These are phyloP conservation scores for Phlebopus sp. DNA, from an alignment of 1,284 basidiomycete genomes.

Conservation along the genomic window DNA sequence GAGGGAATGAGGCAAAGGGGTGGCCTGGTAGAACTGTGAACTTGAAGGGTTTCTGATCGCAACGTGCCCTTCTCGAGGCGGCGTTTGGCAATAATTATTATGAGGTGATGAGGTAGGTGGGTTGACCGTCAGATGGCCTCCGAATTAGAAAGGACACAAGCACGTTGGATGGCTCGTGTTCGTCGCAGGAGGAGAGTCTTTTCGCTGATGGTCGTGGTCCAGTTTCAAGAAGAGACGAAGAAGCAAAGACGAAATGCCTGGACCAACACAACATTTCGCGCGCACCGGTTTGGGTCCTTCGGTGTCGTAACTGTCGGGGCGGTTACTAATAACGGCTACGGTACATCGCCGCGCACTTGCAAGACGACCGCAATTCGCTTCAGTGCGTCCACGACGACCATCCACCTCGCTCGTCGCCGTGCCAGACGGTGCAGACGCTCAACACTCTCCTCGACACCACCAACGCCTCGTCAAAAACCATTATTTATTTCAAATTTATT, in stretches of 20 bases:
- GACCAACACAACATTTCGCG: slow-evolving; percentile 5
- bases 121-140: slow-evolving; percentile 15
- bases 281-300: slow-evolving; percentile 33
- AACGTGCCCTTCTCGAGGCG: slow-evolving; percentile 66
- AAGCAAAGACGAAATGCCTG: background rate
- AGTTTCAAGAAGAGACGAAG: slow-evolving; percentile 19
- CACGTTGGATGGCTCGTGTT: slow-evolving; percentile 23
- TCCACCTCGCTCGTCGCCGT: background rate
- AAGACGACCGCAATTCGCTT: background rate
- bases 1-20: slow-evolving; percentile 54
- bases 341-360: slow-evolving; percentile 15
- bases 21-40: slow-evolving; percentile 57
- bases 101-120: slow-evolving; percentile 21
- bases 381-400: background rate
- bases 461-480: background rate
- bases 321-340: slow-evolving; percentile 29
- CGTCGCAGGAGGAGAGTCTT: slow-evolving; percentile 14
- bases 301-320: slow-evolving; percentile 31
- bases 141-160: slow-evolving; percentile 20
- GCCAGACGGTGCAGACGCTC: background rate
- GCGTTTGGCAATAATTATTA: slow-evolving; percentile 40
- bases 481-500: slow-evolving; percentile 11
- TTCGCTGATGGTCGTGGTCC: slow-evolving; percentile 16
- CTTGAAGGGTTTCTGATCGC: slow-evolving; percentile 49
- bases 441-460: background rate